Conservation (phyloP, 1,284 basidiomycete genomes). For the Ustilago sp. region DNA sequence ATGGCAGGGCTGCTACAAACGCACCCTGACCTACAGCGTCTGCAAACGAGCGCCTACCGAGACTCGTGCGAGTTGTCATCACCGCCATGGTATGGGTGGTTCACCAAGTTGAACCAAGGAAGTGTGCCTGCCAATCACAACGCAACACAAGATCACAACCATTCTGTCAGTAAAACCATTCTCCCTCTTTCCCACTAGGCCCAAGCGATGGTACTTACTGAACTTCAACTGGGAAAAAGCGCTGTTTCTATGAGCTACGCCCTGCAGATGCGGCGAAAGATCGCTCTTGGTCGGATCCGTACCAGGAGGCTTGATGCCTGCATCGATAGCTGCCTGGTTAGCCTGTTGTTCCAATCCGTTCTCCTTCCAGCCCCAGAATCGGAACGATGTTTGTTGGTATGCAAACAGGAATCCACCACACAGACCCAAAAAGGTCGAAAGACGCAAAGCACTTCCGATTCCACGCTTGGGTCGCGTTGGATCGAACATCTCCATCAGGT, state of each 20-base stretch:
- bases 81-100: slow-evolving; percentile 65
- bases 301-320: slow-evolving; percentile 51
- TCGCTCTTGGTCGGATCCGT: slow-evolving; percentile 73
- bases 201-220: slow-evolving; percentile 48
- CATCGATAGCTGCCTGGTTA: slow-evolving; percentile 47
- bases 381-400: slow-evolving; percentile 85
- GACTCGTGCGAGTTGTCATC: slow-evolving; percentile 38
- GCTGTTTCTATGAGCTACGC: slow-evolving; percentile 88
- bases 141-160: background rate
- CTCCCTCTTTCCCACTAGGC: background rate
- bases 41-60: slow-evolving; percentile 9
- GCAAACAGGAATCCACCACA: slow-evolving; percentile 91
- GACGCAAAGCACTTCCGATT: slow-evolving; percentile 56
- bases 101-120: slow-evolving; percentile 69
- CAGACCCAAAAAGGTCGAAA: slow-evolving; percentile 73
- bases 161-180: background rate
- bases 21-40: background rate
- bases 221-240: slow-evolving; percentile 80
- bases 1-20: background rate
- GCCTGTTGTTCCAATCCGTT: slow-evolving; percentile 74
- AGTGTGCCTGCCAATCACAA: slow-evolving; percentile 49
- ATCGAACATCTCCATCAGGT: slow-evolving; percentile 70
- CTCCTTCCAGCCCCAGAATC: slow-evolving; percentile 97
- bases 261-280: slow-evolving; percentile 88
- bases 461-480: slow-evolving; percentile 59